These are phyloP conservation scores for Lagenidium giganteum DNA, from an alignment of 352 stramenopile species.

Conservation along the genomic window DNA sequence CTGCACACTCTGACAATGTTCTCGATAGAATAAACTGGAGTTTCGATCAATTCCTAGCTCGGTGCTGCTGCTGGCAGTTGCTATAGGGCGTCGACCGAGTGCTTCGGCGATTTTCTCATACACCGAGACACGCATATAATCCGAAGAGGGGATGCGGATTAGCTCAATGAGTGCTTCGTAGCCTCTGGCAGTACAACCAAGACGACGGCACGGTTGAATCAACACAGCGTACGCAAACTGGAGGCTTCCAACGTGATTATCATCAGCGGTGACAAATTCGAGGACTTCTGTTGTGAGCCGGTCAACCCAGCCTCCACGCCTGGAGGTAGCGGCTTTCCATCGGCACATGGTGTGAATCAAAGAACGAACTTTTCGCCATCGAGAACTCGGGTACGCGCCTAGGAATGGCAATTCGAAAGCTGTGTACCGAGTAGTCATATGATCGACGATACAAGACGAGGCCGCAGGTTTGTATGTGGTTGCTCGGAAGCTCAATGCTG, in stretches of 20 bases:
- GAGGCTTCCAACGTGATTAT: conserved; percentile 2
- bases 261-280: conserved; percentile 13
- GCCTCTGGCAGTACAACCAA: conserved; percentile 11
- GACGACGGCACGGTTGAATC: conserved; percentile 10
- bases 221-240: conserved; percentile 7
- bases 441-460: conserved; percentile 10
- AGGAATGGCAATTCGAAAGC: conserved; percentile 7
- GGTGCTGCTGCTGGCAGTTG: not conserved
- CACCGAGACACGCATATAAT: conserved; percentile 2
- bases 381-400: conserved; percentile 4
- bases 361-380: conserved; percentile 16
- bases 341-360: conserved; percentile 10
- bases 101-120: conserved; percentile 3
- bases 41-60: not conserved
- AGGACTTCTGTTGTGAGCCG: conserved; percentile 6
- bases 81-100: not conserved
- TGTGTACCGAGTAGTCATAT: conserved; percentile 10
- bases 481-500: conserved; percentile 6
- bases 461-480: conserved; percentile 8
- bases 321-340: conserved; percentile 7
- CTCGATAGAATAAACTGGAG: conserved; percentile 6
- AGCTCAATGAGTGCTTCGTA: conserved; percentile 12
- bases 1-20: conserved; percentile 8
- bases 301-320: too few relatives aligned
- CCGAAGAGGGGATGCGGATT: not conserved